These are phyloP conservation scores for Reticulascus tulasneorum DNA, from an alignment of 2,329 filamentous ascomycete species.

Conservation along the genomic window DNA sequence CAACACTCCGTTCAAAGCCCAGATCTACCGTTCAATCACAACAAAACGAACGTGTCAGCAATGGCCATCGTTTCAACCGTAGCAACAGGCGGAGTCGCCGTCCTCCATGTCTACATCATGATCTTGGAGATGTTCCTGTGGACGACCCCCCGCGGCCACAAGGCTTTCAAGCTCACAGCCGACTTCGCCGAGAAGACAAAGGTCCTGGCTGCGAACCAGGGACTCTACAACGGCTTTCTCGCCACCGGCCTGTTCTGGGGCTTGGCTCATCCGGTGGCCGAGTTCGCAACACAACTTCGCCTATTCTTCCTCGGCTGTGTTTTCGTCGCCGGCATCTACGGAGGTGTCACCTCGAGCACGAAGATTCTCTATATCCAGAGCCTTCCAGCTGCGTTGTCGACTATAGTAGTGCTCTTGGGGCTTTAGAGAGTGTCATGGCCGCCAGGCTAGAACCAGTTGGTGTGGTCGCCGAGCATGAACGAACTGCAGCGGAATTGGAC, in stretches of 20 bases:
- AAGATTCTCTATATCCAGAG: conserved; percentile 42
- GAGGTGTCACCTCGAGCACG: conserved; percentile 34
- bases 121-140: conserved; percentile 47
- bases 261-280: conserved; percentile 37
- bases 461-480: too few relatives aligned
- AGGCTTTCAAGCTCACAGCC: conserved; percentile 38
- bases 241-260: conserved; percentile 45
- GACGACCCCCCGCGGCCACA: conserved; percentile 40
- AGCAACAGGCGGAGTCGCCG: conserved; percentile 33
- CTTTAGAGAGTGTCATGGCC: too few relatives aligned
- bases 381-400: conserved; percentile 27
- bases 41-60: too few relatives aligned
- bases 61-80: conserved; percentile 30
- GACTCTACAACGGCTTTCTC: conserved; percentile 51
- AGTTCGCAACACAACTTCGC: conserved; percentile 37
- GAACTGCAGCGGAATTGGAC: too few relatives aligned
- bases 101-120: conserved; percentile 45
- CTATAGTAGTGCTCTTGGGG: conserved; percentile 24
- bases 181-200: conserved; percentile 42
- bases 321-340: conserved; percentile 39
- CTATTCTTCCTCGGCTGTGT: conserved; percentile 46
- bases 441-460: too few relatives aligned
- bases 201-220: conserved; percentile 45
- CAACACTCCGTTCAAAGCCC: too few relatives aligned
- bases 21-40: too few relatives aligned